Base-by-base conservation (phyloP, 768 basidiomycete species). In the Gloeostereum incarnatum region DNA sequence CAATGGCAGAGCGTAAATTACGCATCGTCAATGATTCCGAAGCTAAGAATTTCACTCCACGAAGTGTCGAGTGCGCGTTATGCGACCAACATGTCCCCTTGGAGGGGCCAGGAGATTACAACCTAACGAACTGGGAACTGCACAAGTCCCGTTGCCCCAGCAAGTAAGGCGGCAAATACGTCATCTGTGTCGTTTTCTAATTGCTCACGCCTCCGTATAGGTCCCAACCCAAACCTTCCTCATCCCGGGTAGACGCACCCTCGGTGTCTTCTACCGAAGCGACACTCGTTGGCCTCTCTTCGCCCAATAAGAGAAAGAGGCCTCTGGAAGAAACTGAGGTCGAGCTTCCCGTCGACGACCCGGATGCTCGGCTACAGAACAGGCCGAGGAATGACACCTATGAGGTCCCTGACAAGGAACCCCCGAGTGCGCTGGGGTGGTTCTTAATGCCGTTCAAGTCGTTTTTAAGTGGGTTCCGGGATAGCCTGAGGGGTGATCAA, bases 381-480 rank as follows among this genome's bases (percentile, higher is more conserved):
- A 76, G 80, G n/a, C 61, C 68, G 10, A 68, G 80, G 24, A 72
- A 55, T 22, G 69, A 66, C 36, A 55, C 50, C 0, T 72, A 73
- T 54, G 50, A 55, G 30, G 60, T 65, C 0, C 63, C 73, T 3
- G 52, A 59, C 42, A 60, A 52, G 43, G 71, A 75, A 20, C 52
- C 62, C 5, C 68, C 72, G n/a, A 60, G 61, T 31, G 45, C 67
- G 23, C 50, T 76, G 38, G 72, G 71, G 23, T 81, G 75, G 80
- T 64, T 82, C 49, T 57, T 73, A 54, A 59, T 72, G 27, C 80
- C 81, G 4, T 63, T 81, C 56, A 68, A 71, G 50, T 72, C 74
- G 5, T 81, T 84, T 52, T 63, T 77, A 39, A 69, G 72, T 45
- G 81, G 80, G 14, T 81, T 84, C 59, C 71, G 71, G 46, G 78